Evolutionary conservation across 1,284 basidiomycete genomes (phyloP).

Genomic region (Ceratobasidium sp.): DNA sequence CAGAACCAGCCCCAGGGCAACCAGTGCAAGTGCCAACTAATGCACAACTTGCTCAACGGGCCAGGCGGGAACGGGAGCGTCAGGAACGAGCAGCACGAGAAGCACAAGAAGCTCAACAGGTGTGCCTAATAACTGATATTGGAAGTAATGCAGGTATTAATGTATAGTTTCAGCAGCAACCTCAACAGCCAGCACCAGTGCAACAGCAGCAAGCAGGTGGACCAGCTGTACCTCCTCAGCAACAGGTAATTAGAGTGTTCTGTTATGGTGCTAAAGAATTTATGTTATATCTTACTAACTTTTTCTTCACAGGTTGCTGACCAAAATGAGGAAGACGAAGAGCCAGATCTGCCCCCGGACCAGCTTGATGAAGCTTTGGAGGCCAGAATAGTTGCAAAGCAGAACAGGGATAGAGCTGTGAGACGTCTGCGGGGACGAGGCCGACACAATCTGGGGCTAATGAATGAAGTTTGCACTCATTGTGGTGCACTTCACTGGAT

Average conservation of each 20-base stretch:
- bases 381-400: neutral
- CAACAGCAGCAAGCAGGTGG: neutral
- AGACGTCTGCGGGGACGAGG: neutral
- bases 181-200: no score
- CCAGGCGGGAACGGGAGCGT: neutral
- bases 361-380: conserved; percentile 9
- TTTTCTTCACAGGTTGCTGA: neutral
- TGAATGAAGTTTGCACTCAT: neutral
- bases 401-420: neutral
- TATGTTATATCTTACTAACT: no score
- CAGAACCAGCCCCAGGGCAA: neutral
- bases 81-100: neutral
- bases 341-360: neutral
- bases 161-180: neutral
- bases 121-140: no score
- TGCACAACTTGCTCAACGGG: neutral
- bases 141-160: no score
- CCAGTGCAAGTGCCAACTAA: neutral
- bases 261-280: no score
- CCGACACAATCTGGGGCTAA: neutral
- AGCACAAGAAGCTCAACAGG: no score
- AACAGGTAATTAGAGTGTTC: no score
- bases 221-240: neutral
- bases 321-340: neutral
- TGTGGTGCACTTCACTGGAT: conserved; percentile 17